phyloP scores from a whole-genome alignment of 257 asterid genomes.

The Fraxinus anomala region DNA sequence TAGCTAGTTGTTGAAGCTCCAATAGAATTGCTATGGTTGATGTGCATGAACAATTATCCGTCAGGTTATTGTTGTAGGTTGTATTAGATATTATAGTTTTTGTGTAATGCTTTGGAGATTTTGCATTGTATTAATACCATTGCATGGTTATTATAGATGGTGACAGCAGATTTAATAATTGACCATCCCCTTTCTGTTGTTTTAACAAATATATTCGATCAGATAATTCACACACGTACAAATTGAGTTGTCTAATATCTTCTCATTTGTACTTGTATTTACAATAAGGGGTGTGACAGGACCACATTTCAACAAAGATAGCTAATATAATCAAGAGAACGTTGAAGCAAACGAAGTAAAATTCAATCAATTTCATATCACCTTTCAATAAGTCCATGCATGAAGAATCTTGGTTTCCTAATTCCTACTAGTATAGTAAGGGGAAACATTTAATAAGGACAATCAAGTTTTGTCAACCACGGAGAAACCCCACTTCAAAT shows the following conservation, averaged over 20 bases:
- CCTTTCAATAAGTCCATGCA: not conserved
- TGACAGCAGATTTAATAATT: not conserved
- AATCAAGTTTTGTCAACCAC: not conserved
- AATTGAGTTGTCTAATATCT: not conserved
- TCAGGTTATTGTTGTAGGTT: not conserved
- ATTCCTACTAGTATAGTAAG: not conserved
- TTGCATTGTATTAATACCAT: not conserved
- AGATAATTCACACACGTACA: not conserved
- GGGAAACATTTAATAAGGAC: not conserved
- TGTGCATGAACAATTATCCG: not conserved
- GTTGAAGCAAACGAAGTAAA: not conserved
- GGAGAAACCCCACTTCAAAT: not conserved
- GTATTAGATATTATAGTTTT: not conserved
- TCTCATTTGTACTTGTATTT: not conserved
- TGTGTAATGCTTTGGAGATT: not conserved
- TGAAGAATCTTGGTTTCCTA: not conserved
- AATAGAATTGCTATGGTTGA: not conserved
- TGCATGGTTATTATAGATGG: not conserved
- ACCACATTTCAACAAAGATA: not conserved
- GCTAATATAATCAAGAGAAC: not conserved
- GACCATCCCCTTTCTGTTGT: not conserved
- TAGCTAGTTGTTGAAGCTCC: not conserved
- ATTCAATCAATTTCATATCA: not conserved
- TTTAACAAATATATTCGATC: not conserved
- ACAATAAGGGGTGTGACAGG: not conserved